Conservation (phyloP, 2,329 filamentous ascomycete genomes). For the Paecilomyces niveus region DNA sequence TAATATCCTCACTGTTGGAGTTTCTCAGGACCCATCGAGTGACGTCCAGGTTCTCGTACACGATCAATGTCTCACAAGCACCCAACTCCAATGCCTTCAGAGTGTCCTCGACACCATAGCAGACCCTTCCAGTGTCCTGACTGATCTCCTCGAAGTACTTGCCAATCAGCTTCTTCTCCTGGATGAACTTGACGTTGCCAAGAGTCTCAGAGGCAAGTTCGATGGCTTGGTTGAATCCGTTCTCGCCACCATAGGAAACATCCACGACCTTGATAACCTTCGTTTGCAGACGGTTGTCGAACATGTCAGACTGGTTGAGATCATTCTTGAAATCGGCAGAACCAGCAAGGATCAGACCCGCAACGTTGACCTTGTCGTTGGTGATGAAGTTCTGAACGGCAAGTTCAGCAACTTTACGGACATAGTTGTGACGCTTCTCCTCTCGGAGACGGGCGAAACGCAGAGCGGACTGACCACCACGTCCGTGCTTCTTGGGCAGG, state of each 20-base stretch:
- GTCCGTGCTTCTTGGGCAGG: slow-evolving; percentile 98
- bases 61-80: slow-evolving; percentile 88
- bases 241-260: slow-evolving; percentile 97
- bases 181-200: slow-evolving; percentile 99
- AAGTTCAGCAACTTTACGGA: slow-evolving; percentile 95
- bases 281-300: slow-evolving; percentile 79
- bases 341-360: slow-evolving; percentile 88
- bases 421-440: slow-evolving; percentile 99
- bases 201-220: slow-evolving; percentile 91
- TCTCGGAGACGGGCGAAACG: slow-evolving; percentile 99
- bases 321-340: slow-evolving; percentile 99
- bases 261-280: slow-evolving; percentile 99
- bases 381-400: slow-evolving; percentile 99
- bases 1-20: slow-evolving; percentile 61
- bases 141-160: slow-evolving; percentile 99
- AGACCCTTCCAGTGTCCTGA: slow-evolving; percentile 92
- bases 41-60: slow-evolving; percentile 95
- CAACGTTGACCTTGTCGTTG: slow-evolving; percentile 96
- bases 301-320: slow-evolving; percentile 93
- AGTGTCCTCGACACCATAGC: slow-evolving; percentile 97
- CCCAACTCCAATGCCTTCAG: slow-evolving; percentile 93
- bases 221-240: slow-evolving; percentile 99
- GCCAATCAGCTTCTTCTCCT: slow-evolving; percentile 99
- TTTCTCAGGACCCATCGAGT: slow-evolving; percentile 86
- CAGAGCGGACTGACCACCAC: slow-evolving; percentile 98